phyloP scores from a whole-genome alignment of 169 alveolate genomes.

The Cryptosporidium xiaoi region DNA sequence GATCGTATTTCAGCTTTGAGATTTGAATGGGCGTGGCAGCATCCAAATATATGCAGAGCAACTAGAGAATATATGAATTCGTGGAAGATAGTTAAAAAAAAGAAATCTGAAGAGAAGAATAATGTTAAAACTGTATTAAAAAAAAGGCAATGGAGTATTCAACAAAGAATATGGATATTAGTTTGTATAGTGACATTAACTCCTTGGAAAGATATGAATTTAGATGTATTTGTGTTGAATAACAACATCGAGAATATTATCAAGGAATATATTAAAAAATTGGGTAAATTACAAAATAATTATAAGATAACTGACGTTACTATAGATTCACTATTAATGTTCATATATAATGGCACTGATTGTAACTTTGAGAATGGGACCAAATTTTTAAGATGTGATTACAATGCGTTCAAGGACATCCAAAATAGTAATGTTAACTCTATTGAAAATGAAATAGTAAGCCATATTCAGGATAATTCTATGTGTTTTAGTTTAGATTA shows the following conservation, averaged over 20 bases:
- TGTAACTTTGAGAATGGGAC: constrained; percentile 6
- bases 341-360: constrained; percentile 21
- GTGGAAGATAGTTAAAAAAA: constrained; percentile 36
- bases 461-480: constrained; percentile 36
- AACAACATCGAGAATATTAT: constrained; percentile 16
- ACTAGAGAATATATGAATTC: constrained; percentile 37
- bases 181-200: constrained; percentile 52
- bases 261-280: not conserved
- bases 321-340: constrained; percentile 12
- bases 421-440: not conserved
- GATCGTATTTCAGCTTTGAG: constrained; percentile 82
- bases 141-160: constrained; percentile 68
- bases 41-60: constrained; percentile 76
- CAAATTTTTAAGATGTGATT: constrained; percentile 31
- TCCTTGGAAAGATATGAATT: constrained; percentile 64
- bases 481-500: constrained; percentile 4
- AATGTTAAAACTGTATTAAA: not conserved
- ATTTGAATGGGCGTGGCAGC: constrained; percentile 87
- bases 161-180: constrained; percentile 56
- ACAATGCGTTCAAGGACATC: constrained; percentile 20
- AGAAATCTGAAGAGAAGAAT: not conserved
- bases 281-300: not conserved
- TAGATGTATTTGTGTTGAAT: constrained; percentile 27
- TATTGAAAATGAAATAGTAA: constrained; percentile 13
- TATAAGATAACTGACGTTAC: not conserved